A percentile compares a stretch with the other conserved stretches of the same genome.
phyloP scores from a whole-genome alignment of 176 grass and related monocot genomes.

The Tuctoria greenei region DNA sequence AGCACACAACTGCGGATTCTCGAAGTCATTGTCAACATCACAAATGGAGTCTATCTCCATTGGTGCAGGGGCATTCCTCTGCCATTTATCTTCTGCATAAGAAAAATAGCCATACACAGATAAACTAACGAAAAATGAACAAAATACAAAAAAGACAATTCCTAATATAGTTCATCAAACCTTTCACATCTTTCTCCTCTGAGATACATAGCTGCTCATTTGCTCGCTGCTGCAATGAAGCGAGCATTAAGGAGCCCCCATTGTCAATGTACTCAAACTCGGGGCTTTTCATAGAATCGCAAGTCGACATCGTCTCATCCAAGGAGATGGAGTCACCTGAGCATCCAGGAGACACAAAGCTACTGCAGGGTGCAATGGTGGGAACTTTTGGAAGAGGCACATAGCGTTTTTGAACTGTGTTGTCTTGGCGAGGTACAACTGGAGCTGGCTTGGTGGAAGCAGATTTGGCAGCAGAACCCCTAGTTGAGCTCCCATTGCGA shows the following conservation, averaged over 20 bases:
- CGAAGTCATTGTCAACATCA: constrained; percentile 64
- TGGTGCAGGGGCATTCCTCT: constrained; percentile 47
- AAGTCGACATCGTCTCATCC: constrained; percentile 91
- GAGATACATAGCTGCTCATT: constrained; percentile 81
- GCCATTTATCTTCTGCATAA: constrained; percentile 55
- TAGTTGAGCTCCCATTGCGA: constrained; percentile 21
- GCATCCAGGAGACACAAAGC: constrained; percentile 48
- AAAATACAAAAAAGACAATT: neutral
- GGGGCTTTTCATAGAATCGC: constrained; percentile 96
- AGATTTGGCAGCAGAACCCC: constrained; percentile 32
- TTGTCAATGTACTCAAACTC: constrained; percentile 97
- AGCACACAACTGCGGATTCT: constrained; percentile 86
- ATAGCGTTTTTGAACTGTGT: constrained; percentile 11
- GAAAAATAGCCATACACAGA: neutral
- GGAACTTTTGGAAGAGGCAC: constrained; percentile 24
- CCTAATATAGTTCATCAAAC: constrained; percentile 38
- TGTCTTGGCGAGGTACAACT: constrained; percentile 14
- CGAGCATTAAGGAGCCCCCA: constrained; percentile 48
- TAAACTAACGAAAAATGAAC: constrained; percentile 13
- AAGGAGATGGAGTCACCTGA: constrained; percentile 65
- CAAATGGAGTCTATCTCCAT: constrained; percentile 72
- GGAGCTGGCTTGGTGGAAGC: constrained; percentile 46
- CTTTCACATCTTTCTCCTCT: constrained; percentile 51
- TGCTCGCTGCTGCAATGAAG: constrained; percentile 70
- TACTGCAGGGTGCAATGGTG: constrained; percentile 47